A percentile compares a stretch with the other conserved stretches of the same genome.
Evolutionary conservation across 192 early-diverging fungal genomes (phyloP).

Genomic region (Dissophora globulifera): DNA sequence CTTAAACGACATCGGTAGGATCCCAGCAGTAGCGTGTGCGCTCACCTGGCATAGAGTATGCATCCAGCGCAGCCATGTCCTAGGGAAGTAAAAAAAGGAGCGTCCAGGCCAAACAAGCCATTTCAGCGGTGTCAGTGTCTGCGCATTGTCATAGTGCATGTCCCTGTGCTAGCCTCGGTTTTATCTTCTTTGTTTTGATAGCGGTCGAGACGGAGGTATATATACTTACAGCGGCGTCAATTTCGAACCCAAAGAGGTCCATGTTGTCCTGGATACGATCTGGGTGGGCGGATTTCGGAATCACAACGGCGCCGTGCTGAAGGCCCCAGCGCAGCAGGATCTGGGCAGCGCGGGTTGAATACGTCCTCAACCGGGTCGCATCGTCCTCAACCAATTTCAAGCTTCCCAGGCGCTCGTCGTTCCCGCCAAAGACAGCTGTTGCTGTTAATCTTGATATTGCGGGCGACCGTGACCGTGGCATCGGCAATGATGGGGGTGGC

Average conservation of each 20-base stretch:
- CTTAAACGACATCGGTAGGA: constrained; percentile 51
- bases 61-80: constrained; percentile 56
- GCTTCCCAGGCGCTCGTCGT: background rate
- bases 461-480: too few species aligned
- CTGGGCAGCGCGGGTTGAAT: constrained; percentile 53
- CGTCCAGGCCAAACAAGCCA: too few species aligned
- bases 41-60: constrained; percentile 31
- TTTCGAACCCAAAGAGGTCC: constrained; percentile 59
- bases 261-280: constrained; percentile 57
- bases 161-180: too few species aligned
- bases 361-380: constrained; percentile 20
- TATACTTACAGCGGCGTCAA: constrained; percentile 53
- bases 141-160: too few species aligned
- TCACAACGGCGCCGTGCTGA: constrained; percentile 71
- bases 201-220: too few species aligned
- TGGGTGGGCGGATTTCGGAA: constrained; percentile 69
- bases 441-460: background rate
- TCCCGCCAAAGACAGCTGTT: background rate
- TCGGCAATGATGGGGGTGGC: background rate
- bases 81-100: constrained; percentile 14
- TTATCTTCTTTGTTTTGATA: too few species aligned
- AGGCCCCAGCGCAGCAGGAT: constrained; percentile 74
- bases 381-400: background rate
- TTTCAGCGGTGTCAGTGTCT: too few species aligned
- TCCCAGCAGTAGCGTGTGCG: constrained; percentile 59